Evolutionary conservation across 306 rosid species (phyloP).

Genomic region (Sicyos baderoa): DNA sequence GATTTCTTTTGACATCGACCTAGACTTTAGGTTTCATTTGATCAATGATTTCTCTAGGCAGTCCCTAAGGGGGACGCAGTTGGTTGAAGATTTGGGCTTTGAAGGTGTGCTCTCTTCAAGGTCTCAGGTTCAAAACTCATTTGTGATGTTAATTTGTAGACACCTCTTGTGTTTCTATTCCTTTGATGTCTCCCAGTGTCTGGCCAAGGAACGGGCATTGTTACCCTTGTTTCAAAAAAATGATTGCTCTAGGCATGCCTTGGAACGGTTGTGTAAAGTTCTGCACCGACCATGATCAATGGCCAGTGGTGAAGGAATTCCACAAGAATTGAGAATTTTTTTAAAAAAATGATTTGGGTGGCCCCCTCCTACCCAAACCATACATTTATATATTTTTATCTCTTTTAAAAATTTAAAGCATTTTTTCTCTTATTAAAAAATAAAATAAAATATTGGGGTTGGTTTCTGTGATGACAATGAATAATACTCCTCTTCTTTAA

Average conservation of each 20-base stretch:
- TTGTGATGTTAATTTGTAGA: too few relatives aligned
- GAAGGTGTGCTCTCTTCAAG: too few relatives aligned
- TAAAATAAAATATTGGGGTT: not conserved
- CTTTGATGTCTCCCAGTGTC: too few relatives aligned
- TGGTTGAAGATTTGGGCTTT: too few relatives aligned
- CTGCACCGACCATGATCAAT: not conserved
- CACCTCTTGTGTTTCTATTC: too few relatives aligned
- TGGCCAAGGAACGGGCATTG: too few relatives aligned
- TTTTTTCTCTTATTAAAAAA: not conserved
- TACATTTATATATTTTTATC: too few relatives aligned
- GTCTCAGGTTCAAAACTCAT: too few relatives aligned
- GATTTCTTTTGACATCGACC: not conserved
- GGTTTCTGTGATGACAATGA: not conserved
- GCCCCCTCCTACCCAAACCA: not conserved
- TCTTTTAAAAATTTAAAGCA: not conserved
- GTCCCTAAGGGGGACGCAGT: too few relatives aligned
- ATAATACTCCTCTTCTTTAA: not conserved
- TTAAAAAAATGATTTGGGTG: not conserved
- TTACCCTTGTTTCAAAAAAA: too few relatives aligned
- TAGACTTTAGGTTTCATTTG: constrained; percentile 1
- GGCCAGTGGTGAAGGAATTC: not conserved
- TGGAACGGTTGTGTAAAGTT: not conserved
- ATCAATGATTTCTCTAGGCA: not conserved
- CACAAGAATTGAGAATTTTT: not conserved
- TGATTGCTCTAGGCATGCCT: not conserved